A percentile compares a stretch with the other conserved stretches of the same genome.
These are phyloP conservation scores for Holtermanniella nyarrowii DNA, from an alignment of 768 basidiomycete species.

Conservation along the genomic window DNA sequence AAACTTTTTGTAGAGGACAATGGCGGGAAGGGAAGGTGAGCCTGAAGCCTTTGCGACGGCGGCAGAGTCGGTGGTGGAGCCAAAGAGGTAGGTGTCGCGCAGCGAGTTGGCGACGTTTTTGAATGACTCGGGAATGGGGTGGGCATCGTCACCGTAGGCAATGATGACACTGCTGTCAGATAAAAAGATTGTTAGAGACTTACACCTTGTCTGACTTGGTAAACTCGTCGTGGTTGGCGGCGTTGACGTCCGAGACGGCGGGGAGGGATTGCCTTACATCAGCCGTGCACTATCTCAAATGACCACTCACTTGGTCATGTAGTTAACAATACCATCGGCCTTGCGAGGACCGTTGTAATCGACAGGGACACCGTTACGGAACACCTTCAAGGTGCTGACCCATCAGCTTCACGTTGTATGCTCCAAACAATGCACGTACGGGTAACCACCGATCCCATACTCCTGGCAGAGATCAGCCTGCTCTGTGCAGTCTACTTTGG, in stretches of 20 bases:
- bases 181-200: constrained; percentile 6
- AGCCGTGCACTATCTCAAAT: constrained; percentile 16
- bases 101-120: constrained; percentile 68
- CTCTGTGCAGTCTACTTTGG: constrained; percentile 87
- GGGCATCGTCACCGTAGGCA: constrained; percentile 66
- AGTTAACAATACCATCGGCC: constrained; percentile 88
- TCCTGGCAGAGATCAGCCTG: constrained; percentile 80
- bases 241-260: constrained; percentile 73
- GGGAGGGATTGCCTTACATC: constrained; percentile 72
- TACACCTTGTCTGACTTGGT: constrained; percentile 70
- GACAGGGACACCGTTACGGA: constrained; percentile 64
- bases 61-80: constrained; percentile 62
- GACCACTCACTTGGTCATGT: constrained; percentile 78
- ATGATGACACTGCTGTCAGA: constrained; percentile 52
- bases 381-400: constrained; percentile 74
- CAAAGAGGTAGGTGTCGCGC: constrained; percentile 91
- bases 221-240: constrained; percentile 71
- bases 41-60: constrained; percentile 47
- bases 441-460: constrained; percentile 86
- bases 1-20: constrained; percentile 84
- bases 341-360: constrained; percentile 86
- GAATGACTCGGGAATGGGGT: constrained; percentile 68
- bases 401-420: neutral
- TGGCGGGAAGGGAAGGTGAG: constrained; percentile 65
- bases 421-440: constrained; percentile 50